Evolutionary conservation across 805 yeast genomes (phyloP).

Genomic region (Cyberlindnera meyerae): DNA sequence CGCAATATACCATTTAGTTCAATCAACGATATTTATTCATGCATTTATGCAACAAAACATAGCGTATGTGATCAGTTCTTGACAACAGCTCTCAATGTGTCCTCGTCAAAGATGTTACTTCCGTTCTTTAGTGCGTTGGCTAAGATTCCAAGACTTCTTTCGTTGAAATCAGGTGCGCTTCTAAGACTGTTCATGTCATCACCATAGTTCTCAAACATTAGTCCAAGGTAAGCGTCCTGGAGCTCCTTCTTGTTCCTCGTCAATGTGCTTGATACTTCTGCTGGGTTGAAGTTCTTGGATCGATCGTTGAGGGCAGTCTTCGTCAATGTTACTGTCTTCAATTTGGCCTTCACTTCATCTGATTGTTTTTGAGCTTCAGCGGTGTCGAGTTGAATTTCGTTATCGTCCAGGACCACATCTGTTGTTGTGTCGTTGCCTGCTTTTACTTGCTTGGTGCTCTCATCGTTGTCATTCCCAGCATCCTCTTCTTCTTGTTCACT

Average conservation of each 20-base stretch:
- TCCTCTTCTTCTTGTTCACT: slow-evolving; percentile 26
- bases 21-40: no score
- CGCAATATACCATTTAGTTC: no score
- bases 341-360: slow-evolving; percentile 11
- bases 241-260: slow-evolving; percentile 33
- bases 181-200: slow-evolving; percentile 37
- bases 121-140: slow-evolving; percentile 23
- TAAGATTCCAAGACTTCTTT: slow-evolving; percentile 40
- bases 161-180: slow-evolving; percentile 58
- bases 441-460: slow-evolving; percentile 9
- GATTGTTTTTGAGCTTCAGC: no score
- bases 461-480: no score
- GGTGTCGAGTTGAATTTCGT: slow-evolving; percentile 20
- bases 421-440: slow-evolving; percentile 7
- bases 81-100: slow-evolving; percentile 20
- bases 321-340: slow-evolving; percentile 27
- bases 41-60: no score
- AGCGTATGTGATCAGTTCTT: slow-evolving; percentile 14
- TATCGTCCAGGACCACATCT: slow-evolving; percentile 31
- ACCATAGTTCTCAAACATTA: slow-evolving; percentile 55
- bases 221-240: slow-evolving; percentile 45
- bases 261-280: slow-evolving; percentile 27
- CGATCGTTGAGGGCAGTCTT: slow-evolving; percentile 31
- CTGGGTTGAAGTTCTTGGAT: slow-evolving; percentile 27
- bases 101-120: slow-evolving; percentile 20